Conservation (phyloP, 2,329 filamentous ascomycete species). For the Exophiala viscosa region DNA sequence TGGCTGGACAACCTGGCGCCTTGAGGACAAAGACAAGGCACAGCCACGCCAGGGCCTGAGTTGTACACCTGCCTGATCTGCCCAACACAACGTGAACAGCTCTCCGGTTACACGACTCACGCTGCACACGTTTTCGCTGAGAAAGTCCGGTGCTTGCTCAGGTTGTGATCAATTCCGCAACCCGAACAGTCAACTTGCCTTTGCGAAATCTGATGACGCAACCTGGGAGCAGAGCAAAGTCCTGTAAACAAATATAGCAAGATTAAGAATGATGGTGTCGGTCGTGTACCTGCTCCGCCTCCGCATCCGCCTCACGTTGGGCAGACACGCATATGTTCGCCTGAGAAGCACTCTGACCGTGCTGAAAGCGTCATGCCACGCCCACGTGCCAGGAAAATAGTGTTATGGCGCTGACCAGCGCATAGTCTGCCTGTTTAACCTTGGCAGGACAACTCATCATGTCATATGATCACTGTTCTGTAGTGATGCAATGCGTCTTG, state of each 20-base stretch:
- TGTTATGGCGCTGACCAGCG: slow-evolving; percentile 3
- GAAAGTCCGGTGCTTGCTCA: not conserved
- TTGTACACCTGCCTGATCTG: not conserved
- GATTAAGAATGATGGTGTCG: not conserved
- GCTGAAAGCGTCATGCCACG: not conserved
- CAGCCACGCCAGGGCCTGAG: not conserved
- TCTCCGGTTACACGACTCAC: not conserved
- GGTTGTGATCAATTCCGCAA: not conserved
- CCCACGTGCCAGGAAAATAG: slow-evolving; percentile 9
- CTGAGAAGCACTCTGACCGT: slow-evolving; percentile 3
- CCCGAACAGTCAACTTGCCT: not conserved
- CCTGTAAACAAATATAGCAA: not conserved
- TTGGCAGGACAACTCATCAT: too few relatives aligned
- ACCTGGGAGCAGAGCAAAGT: not conserved
- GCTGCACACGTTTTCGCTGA: not conserved
- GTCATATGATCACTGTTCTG: too few relatives aligned
- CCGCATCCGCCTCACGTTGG: slow-evolving; percentile 21
- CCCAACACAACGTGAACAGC: not conserved
- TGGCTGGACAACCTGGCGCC: not conserved
- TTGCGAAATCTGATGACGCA: not conserved
- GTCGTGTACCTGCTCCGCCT: not conserved
- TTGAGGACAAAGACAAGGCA: not conserved
- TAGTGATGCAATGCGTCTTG: too few relatives aligned
- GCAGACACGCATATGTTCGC: slow-evolving; percentile 17
- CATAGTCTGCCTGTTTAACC: not conserved